These are phyloP conservation scores for Sporothrix brasiliensis DNA, from an alignment of 2,329 filamentous ascomycete species.

Conservation along the genomic window DNA sequence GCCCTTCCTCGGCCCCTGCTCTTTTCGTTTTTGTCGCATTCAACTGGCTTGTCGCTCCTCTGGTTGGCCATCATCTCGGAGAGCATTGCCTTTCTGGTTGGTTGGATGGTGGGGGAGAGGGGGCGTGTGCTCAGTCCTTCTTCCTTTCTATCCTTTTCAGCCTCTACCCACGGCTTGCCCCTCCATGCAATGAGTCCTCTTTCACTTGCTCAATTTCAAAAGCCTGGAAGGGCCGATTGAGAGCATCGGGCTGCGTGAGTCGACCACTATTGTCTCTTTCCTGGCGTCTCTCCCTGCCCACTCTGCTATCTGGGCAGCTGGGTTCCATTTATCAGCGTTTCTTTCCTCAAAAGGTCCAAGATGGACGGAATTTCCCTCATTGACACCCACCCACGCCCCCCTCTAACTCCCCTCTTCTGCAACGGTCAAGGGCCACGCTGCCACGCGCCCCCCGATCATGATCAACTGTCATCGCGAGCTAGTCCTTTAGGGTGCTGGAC, in stretches of 20 bases:
- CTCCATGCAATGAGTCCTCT: too few relatives aligned
- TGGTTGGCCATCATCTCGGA: conserved; percentile 26
- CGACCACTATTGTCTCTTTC: conserved; percentile 26
- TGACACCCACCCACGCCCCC: neutral
- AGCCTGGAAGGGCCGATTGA: conserved; percentile 34
- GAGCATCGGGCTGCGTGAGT: neutral
- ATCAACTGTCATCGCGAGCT: neutral
- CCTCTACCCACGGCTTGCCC: neutral
- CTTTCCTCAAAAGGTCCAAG: conserved; percentile 13
- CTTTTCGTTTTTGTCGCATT: conserved; percentile 6
- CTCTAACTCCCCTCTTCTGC: conserved; percentile 3
- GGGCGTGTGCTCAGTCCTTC: neutral
- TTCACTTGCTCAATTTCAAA: conserved; percentile 1
- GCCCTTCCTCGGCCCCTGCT: neutral
- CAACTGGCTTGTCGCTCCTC: neutral
- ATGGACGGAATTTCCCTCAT: conserved; percentile 16
- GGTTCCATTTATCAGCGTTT: neutral
- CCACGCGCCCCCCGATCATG: neutral
- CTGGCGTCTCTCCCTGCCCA: neutral
- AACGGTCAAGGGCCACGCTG: conserved; percentile 19
- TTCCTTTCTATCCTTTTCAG: neutral
- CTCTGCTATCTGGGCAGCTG: neutral
- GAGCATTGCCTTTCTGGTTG: conserved; percentile 27
- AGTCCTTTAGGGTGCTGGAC: neutral
- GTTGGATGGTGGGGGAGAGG: neutral